Base-by-base conservation (phyloP, 257 asterid species). In the Solanum paucissectum region DNA sequence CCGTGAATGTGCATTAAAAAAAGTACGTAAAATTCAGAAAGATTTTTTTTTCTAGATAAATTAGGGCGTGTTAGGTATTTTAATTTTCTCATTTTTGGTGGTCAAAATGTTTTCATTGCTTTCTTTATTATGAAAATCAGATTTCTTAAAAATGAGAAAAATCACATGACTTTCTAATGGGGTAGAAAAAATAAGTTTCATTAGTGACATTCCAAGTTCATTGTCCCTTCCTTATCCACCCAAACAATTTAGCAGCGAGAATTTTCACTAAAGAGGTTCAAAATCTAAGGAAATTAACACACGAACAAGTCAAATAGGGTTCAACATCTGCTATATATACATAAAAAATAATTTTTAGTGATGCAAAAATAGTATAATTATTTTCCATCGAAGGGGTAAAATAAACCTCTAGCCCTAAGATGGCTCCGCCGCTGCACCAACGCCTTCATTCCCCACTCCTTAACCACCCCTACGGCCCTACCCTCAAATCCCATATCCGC, bases 201-300 rank as follows among this genome's bases (percentile, higher is more conserved):
- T 14, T 12, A 27, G 3, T 68, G 37, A 66, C 4, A 66, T 27
- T 68, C 0, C 5, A 27, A 68, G 21, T 27, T 27, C 10, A 12
- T 27, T 6, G 37, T 27, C 5, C 7, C 3, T 12, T 68, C 2
- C 6, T 4, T 3, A 13, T 7, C 2, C 9, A 5, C 0, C 10
- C 27, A 52, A 52, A 5, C 23, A 52, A 14, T 52, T 16, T 0
- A 0, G 9, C 23, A 6, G 0, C 0, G 4, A 52, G 0, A 52
- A 52, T 52, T 52, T 52, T 52, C 62, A 6, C 23, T 52, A 52
- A 52, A 14, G 4, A 52, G 23, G 23, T 2, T 2, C 9, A 52
- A 52, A 52, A 52, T 52, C 9, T 52, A 52, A 52, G 6, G 3
- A 16, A 52, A 16, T 52, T 49, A 13, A 2, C 23, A 52, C 23